A percentile compares a stretch with the other conserved stretches of the same genome.
Evolutionary conservation across 129 eudicot species (phyloP).

Genomic region (Pittosporum tobira): DNA sequence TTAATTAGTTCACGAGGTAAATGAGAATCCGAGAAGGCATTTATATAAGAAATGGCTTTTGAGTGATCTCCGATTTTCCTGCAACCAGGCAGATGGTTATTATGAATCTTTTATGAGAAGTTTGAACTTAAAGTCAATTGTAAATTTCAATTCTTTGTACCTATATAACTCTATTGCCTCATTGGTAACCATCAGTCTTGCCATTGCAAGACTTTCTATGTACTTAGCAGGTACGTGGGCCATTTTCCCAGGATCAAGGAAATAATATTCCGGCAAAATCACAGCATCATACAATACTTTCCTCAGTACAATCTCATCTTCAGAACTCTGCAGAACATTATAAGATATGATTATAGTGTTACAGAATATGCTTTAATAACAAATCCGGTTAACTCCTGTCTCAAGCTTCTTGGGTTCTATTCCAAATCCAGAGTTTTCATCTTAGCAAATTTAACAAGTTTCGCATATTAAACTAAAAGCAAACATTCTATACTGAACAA

Average conservation of each 20-base stretch:
- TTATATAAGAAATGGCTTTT: conserved; percentile 45
- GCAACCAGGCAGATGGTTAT: conserved; percentile 12
- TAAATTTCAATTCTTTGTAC: conserved; percentile 16
- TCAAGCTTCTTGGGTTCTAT: background rate
- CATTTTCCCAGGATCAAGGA: conserved; percentile 41
- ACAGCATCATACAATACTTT: conserved; percentile 54
- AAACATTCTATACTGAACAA: too few species aligned
- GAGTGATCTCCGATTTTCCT: conserved; percentile 47
- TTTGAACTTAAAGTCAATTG: background rate
- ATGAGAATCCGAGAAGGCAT: conserved; percentile 55
- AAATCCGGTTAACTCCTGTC: too few species aligned
- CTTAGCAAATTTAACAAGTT: too few species aligned
- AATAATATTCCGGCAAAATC: conserved; percentile 57
- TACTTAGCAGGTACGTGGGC: conserved; percentile 33
- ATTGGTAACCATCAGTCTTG: conserved; percentile 56
- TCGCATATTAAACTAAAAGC: too few species aligned
- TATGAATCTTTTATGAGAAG: background rate
- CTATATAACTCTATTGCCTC: conserved; percentile 56
- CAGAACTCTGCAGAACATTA: conserved; percentile 44
- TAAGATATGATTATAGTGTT: background rate
- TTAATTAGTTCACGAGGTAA: conserved; percentile 39
- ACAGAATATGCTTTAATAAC: too few species aligned
- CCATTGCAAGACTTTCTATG: conserved; percentile 30
- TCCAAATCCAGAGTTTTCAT: background rate
- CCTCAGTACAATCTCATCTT: conserved; percentile 41